These are phyloP conservation scores for Talaromyces proteolyticus DNA, from an alignment of 495 filamentous ascomycete species.

Conservation along the genomic window DNA sequence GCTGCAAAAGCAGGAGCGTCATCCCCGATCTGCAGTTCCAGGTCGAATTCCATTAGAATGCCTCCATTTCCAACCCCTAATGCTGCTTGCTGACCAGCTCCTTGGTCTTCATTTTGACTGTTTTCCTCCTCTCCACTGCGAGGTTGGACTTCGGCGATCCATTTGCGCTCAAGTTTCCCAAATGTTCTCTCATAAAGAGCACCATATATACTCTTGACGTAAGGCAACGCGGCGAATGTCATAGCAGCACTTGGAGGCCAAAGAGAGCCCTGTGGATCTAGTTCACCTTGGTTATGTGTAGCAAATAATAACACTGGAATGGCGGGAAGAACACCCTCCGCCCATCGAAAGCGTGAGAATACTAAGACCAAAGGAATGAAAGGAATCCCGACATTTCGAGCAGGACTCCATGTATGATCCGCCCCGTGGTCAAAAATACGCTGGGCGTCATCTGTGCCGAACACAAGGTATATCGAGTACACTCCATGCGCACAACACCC, in stretches of 20 bases:
- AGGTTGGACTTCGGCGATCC: conserved; percentile 61
- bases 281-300: conserved; percentile 32
- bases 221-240: conserved; percentile 62
- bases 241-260: conserved; percentile 78
- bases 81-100: conserved; percentile 25
- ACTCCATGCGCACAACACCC: conserved; percentile 54
- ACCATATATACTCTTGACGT: conserved; percentile 61
- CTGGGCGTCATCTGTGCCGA: conserved; percentile 53
- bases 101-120: conserved; percentile 32
- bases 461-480: conserved; percentile 55
- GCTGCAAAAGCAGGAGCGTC: conserved; percentile 18
- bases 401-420: conserved; percentile 34
- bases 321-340: conserved; percentile 54
- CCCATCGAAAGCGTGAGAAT: conserved; percentile 51
- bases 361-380: conserved; percentile 57
- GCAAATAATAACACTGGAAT: conserved; percentile 59
- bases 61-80: conserved; percentile 35
- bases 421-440: conserved; percentile 37
- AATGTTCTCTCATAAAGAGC: conserved; percentile 61
- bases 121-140: conserved; percentile 45
- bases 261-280: conserved; percentile 35
- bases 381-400: conserved; percentile 49
- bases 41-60: conserved; percentile 39
- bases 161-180: conserved; percentile 54
- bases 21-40: conserved; percentile 36